Conservation (phyloP, 768 basidiomycete species). For the Lactarius vividus region DNA sequence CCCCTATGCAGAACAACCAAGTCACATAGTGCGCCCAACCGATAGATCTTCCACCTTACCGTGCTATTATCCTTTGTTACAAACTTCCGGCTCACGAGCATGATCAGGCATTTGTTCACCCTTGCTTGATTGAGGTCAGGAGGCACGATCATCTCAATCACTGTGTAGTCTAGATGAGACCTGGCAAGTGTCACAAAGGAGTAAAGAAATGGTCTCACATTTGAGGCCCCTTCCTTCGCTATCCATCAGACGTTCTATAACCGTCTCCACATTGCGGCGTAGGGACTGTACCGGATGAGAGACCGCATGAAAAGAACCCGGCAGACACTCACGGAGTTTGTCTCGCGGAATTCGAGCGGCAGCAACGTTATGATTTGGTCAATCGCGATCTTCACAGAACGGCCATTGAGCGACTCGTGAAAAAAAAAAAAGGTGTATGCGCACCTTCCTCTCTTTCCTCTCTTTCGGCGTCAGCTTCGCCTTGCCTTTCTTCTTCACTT, state of each 20-base stretch:
- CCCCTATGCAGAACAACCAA: constrained; percentile 42
- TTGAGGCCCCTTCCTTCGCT: constrained; percentile 58
- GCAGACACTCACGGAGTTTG: constrained; percentile 63
- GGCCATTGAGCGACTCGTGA: not conserved
- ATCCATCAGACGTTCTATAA: constrained; percentile 76
- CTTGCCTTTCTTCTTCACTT: constrained; percentile 52
- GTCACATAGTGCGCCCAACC: not conserved
- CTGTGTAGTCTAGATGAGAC: constrained; percentile 39
- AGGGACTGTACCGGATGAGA: constrained; percentile 47
- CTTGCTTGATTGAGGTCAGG: constrained; percentile 87
- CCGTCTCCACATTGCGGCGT: constrained; percentile 73
- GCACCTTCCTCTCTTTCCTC: constrained; percentile 76
- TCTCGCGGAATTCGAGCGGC: constrained; percentile 89
- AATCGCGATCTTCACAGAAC: constrained; percentile 46
- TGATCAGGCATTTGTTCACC: constrained; percentile 92
- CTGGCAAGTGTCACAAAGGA: not conserved
- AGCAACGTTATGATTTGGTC: constrained; percentile 73
- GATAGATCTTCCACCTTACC: constrained; percentile 27
- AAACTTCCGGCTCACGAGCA: constrained; percentile 82
- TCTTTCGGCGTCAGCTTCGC: constrained; percentile 72
- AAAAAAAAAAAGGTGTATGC: constrained; percentile 26
- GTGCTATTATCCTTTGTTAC: constrained; percentile 67
- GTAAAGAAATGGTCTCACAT: constrained; percentile 39
- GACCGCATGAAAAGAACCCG: not conserved
- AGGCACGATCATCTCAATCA: constrained; percentile 69